Evolutionary conservation across 176 grass and related monocot genomes (phyloP).

Genomic region (Triticum urartu): DNA sequence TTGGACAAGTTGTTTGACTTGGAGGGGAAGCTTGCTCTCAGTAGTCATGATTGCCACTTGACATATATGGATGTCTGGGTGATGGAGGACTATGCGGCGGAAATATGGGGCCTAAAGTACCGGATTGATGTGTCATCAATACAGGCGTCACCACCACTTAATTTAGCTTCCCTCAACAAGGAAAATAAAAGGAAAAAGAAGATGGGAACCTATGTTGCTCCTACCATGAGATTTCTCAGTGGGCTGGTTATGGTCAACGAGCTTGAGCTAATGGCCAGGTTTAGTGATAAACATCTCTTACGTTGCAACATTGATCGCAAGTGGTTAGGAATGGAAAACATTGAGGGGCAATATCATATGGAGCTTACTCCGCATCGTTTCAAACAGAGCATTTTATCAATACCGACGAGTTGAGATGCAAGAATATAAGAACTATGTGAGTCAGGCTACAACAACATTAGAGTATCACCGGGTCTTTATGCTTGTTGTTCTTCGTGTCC

Average conservation of each 20-base stretch:
- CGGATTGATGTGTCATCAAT: not conserved
- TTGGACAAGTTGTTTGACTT: not conserved
- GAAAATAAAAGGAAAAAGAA: too few species aligned
- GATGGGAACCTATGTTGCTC: too few species aligned
- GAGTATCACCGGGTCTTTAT: not conserved
- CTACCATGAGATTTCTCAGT: not conserved
- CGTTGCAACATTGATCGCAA: not conserved
- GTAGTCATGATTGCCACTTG: not conserved
- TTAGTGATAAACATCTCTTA: not conserved
- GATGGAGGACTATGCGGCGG: not conserved
- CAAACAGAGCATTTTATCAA: not conserved
- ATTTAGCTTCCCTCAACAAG: not conserved
- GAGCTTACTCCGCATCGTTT: not conserved
- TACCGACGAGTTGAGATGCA: not conserved
- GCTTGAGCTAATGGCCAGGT: not conserved
- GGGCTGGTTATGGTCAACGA: not conserved
- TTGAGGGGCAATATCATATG: not conserved
- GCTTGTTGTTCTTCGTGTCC: not conserved
- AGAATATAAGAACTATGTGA: not conserved
- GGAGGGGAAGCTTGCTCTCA: not conserved
- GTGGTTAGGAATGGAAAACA: not conserved
- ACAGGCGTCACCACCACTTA: not conserved
- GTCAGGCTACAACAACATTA: not conserved
- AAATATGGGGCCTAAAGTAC: not conserved
- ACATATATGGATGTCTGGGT: not conserved